Evolutionary conservation across 2,329 filamentous ascomycete species (phyloP), one percentile per base, ranked within the genome.

Genomic region (Dothiorella sarmentorum): DNA sequence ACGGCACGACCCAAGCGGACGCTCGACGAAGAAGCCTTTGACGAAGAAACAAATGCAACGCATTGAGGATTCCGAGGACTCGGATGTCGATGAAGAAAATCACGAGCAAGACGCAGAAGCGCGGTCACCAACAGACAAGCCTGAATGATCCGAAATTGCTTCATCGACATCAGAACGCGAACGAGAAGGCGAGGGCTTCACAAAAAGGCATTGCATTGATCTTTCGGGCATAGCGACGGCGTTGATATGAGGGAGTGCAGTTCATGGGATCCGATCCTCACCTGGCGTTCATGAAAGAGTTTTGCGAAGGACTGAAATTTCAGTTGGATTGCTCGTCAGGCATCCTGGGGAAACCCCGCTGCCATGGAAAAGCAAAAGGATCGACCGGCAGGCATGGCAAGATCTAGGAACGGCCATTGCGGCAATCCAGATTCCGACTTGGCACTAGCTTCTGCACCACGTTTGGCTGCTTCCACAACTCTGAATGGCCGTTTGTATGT

Each of bases 1-100:
- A 17, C 69, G 74, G 22, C 66, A 71, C 27, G 73, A 73, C 52
- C 71, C 70, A 26, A 72, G 70, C 24, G 68, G 68, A 9, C 73
- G 70, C 29, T 65, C 68, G 40, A 67, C 68, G 60, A 74, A 74
- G 64, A 78, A 74, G 67, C 65, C 71, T 7, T 27, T 65, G 15
- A 64, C 64, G 7, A 68, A 65, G 60, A 69, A 59, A 40, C 60
- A 64, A 22, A 61, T 62, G 56, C 56, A 47, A 17, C 57, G 57
- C n/a, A 59, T 59, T 29, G 47, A 59, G 18, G 57, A 59, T n/a
- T 59, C 57, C 6, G 57, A 59, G 40, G 57, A 59, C 17, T 53
- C 47, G 4, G 57, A 59, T 20, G 29, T 53, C 10, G 43, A 15
- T 11, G 55, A 58, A 24, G 42, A 45, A 6, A 43, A 33, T 31